Conservation (phyloP, 495 filamentous ascomycete species). For the Xylaria telfairii region DNA sequence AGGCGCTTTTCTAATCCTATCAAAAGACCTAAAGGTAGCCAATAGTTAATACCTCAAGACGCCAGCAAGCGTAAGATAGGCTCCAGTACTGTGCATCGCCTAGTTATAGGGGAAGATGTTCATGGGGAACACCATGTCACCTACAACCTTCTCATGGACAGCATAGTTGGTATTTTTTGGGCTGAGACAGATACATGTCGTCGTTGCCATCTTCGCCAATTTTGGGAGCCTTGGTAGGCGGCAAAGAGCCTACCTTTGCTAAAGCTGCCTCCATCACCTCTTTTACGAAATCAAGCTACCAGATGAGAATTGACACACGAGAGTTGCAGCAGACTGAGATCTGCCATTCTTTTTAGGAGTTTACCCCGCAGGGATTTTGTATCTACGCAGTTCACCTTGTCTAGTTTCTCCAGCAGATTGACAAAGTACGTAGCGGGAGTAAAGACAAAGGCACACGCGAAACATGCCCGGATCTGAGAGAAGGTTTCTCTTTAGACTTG, state of each 20-base stretch:
- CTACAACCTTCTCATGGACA: background rate
- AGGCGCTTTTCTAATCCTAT: background rate
- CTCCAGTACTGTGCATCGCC: constrained; percentile 3
- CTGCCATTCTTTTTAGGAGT: constrained; percentile 37
- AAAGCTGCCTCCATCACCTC: constrained; percentile 47
- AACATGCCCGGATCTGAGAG: too few species aligned
- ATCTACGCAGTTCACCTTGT: constrained; percentile 21
- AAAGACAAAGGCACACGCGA: constrained; percentile 33
- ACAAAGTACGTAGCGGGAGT: constrained; percentile 40
- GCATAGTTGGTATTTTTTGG: constrained; percentile 1
- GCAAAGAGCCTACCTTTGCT: background rate
- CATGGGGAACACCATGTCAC: background rate
- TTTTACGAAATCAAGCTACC: constrained; percentile 46
- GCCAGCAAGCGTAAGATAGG: constrained; percentile 4
- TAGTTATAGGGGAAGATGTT: background rate
- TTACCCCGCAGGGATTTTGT: constrained; percentile 3
- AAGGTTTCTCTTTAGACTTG: background rate
- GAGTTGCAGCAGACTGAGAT: constrained; percentile 39
- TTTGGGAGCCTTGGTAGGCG: background rate
- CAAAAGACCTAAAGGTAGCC: background rate
- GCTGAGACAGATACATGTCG: constrained; percentile 17
- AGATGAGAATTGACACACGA: constrained; percentile 38
- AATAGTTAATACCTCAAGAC: background rate
- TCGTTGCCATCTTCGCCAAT: background rate
- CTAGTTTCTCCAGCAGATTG: constrained; percentile 38